These are phyloP conservation scores for Trichoderma atrobrunneum DNA, from an alignment of 2,329 filamentous ascomycete genomes.

Conservation along the genomic window DNA sequence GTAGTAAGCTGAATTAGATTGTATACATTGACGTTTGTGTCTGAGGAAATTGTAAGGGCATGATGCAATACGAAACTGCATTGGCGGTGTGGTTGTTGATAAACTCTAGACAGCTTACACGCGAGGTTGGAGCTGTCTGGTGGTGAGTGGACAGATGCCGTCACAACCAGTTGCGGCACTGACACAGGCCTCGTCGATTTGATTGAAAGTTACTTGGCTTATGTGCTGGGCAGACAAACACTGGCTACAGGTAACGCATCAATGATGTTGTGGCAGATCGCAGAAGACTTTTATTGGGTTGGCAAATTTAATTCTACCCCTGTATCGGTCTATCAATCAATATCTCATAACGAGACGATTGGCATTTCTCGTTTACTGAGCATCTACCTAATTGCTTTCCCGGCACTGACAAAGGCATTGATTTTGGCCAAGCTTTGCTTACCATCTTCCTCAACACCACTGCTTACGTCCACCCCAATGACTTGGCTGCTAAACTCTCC, in stretches of 20 bases:
- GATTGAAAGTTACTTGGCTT: not conserved
- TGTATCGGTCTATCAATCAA: not conserved
- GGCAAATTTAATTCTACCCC: not conserved
- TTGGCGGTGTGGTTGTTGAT: not conserved
- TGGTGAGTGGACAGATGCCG: not conserved
- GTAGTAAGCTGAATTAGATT: not conserved
- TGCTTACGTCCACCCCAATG: conserved; percentile 87
- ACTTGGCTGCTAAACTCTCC: conserved; percentile 61
- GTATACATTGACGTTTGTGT: not conserved
- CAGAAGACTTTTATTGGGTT: not conserved
- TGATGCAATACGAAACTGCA: no score
- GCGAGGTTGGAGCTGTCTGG: not conserved
- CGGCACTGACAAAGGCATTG: conserved; percentile 70
- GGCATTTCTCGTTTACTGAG: not conserved
- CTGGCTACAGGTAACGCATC: no score
- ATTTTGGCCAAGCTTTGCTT: conserved; percentile 81
- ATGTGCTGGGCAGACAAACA: not conserved
- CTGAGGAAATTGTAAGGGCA: not conserved
- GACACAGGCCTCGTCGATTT: not conserved
- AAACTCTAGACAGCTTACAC: not conserved
- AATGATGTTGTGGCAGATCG: not conserved
- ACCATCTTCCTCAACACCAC: conserved; percentile 83
- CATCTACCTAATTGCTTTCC: conserved; percentile 56
- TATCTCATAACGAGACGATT: not conserved
- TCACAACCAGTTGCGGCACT: not conserved